Base-by-base conservation (phyloP, 768 basidiomycete species). In the Termitomyces sp. region DNA sequence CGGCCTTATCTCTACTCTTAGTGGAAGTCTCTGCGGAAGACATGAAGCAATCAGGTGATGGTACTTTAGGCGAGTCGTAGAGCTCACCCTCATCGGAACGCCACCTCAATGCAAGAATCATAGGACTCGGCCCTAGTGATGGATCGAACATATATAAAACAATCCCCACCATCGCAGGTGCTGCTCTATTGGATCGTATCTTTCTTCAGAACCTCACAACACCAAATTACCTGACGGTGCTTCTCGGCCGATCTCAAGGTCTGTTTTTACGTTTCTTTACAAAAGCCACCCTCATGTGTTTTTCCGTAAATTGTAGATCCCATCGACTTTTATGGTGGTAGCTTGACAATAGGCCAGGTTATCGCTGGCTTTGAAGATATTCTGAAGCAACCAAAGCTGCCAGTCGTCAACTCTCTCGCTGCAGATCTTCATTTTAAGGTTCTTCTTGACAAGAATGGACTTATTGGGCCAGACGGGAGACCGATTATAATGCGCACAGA, bases 371-470 rank as follows among this genome's bases (percentile, higher is more conserved):
- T 35, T 13, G 33, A 35, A 35, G 73, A 70, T 30, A 73, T 92
- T 56, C 72, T 75, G 13, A 69, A 71, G 33, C 77, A 85, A 62
- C 78, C 83, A 2, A 75, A 76, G 60, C 75, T 86, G 30, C 60
- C 75, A 10, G 82, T 90, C 40, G 72, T 77, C 2, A 60, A 65
- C 16, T 58, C 57, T n/a, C 69, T 78, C 6, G 61, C 74, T 20
- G 61, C 70, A 3, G 73, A 79, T 55, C 87, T 88, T 65, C 86
- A 90, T 62, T 88, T 87, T 75, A 83, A 85, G 61, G 73, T 83
- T 0, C 69, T 86, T 26, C 75, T 88, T 8, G 89, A 90, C 61
- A 68, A 74, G 12, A 72, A 86, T 59, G 84, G 84, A 1, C 72
- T 90, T 54, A 77, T 84, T 24, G 87, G 84, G 1, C 85, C 86